Conservation (phyloP, 2,329 filamentous ascomycete genomes). For the Epichloe glyceriae region DNA sequence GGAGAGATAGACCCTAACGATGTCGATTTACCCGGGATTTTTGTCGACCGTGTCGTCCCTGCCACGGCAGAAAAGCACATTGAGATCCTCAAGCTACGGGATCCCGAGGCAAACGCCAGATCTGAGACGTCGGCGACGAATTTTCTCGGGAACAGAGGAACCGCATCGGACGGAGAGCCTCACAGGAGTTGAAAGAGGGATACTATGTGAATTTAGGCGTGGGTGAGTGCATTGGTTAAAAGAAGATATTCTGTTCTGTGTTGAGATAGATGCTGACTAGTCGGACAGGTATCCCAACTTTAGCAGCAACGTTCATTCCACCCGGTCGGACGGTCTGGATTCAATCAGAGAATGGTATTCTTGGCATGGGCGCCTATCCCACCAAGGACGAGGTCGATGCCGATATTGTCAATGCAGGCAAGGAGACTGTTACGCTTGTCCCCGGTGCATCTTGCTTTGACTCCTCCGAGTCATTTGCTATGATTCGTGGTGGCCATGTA, state of each 20-base stretch:
- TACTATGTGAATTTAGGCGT: conserved; percentile 74
- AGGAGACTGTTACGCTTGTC: conserved; percentile 72
- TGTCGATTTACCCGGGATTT: conserved; percentile 71
- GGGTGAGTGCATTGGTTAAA: conserved; percentile 18
- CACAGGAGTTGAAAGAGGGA: conserved; percentile 68
- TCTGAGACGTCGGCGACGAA: conserved; percentile 22
- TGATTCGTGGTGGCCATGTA: conserved; percentile 77
- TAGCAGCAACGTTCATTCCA: conserved; percentile 67
- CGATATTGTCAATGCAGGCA: conserved; percentile 76
- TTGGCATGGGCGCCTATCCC: conserved; percentile 75
- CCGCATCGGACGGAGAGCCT: conserved; percentile 63
- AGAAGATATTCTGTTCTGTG: neutral
- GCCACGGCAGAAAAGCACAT: conserved; percentile 59
- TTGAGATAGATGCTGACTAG: neutral
- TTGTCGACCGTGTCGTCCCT: conserved; percentile 68
- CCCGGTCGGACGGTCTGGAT: conserved; percentile 61
- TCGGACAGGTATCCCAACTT: conserved; percentile 58
- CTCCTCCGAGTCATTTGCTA: conserved; percentile 69
- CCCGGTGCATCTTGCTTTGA: conserved; percentile 69
- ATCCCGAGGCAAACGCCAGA: conserved; percentile 23
- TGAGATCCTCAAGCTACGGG: conserved; percentile 51
- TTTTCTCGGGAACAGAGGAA: conserved; percentile 43
- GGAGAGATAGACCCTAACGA: conserved; percentile 62
- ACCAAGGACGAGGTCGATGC: conserved; percentile 58
- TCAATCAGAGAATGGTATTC: conserved; percentile 75